phyloP scores from a whole-genome alignment of 202 grass and related monocot genomes.

The Carex arenaria region DNA sequence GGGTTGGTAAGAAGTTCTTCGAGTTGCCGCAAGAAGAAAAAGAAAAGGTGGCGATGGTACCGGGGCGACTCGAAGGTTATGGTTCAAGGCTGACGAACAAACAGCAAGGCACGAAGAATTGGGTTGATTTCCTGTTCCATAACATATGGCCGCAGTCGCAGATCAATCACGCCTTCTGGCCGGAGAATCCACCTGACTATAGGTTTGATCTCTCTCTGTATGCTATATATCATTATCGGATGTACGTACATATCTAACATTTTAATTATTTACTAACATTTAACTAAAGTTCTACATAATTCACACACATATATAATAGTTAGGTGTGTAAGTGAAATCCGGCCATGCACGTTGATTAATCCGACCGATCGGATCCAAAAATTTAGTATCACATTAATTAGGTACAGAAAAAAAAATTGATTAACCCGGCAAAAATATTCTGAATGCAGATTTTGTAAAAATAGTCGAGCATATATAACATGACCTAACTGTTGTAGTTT shows the following conservation, averaged over 20 bases:
- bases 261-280: too few species aligned
- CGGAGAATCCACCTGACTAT: constrained; percentile 22
- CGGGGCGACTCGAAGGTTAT: constrained; percentile 21
- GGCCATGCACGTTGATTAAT: too few species aligned
- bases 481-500: too few species aligned
- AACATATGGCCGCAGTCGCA: constrained; percentile 16
- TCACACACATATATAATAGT: too few species aligned
- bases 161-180: constrained; percentile 28
- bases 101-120: constrained; percentile 22
- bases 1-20: constrained; percentile 39
- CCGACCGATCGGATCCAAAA: too few species aligned
- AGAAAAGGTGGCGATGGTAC: constrained; percentile 20
- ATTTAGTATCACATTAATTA: too few species aligned
- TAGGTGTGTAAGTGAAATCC: too few species aligned
- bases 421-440: too few species aligned
- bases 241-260: not conserved
- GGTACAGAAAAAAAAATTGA: too few species aligned
- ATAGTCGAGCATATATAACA: too few species aligned
- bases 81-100: constrained; percentile 21
- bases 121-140: constrained; percentile 41
- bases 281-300: too few species aligned
- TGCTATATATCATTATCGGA: not conserved
- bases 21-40: constrained; percentile 35
- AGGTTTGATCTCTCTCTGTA: constrained; percentile 22
- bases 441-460: too few species aligned